A percentile compares a stretch with the other conserved stretches of the same genome.
Evolutionary conservation across 805 yeast species (phyloP).

Genomic region (Pichia heedii): DNA sequence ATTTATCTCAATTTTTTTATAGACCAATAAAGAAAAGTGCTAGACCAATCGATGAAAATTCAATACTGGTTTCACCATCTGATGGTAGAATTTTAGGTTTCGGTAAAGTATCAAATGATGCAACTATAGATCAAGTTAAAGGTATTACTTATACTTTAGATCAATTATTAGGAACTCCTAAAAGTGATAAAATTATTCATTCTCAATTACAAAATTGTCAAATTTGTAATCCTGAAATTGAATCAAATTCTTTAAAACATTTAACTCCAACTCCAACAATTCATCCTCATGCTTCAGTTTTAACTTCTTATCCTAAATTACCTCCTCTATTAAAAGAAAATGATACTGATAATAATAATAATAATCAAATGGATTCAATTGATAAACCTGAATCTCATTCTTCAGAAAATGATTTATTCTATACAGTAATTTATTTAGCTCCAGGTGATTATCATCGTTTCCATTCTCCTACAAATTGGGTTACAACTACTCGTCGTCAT

Average conservation of each 20-base stretch:
- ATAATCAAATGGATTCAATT: slow-evolving; percentile 7
- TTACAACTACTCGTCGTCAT: slow-evolving; percentile 84
- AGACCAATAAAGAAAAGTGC: slow-evolving; percentile 69
- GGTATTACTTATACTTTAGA: slow-evolving; percentile 90
- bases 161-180: slow-evolving; percentile 64
- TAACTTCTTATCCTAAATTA: background rate
- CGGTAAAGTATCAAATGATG: slow-evolving; percentile 62
- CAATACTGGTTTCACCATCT: slow-evolving; percentile 76
- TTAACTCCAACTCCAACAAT: background rate
- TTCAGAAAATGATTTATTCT: slow-evolving; percentile 55
- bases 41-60: slow-evolving; percentile 61
- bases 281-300: background rate
- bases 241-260: background rate
- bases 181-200: slow-evolving; percentile 39
- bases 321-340: background rate
- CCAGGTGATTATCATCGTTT: slow-evolving; percentile 98
- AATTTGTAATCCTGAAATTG: background rate
- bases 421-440: slow-evolving; percentile 88
- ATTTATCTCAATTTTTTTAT: slow-evolving; percentile 87
- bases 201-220: background rate
- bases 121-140: slow-evolving; percentile 93
- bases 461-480: slow-evolving; percentile 97
- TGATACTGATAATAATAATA: background rate
- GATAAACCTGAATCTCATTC: slow-evolving; percentile 8
- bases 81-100: slow-evolving; percentile 86